These are phyloP conservation scores for Calvatia gigantea DNA, from an alignment of 768 basidiomycete genomes.

Conservation along the genomic window DNA sequence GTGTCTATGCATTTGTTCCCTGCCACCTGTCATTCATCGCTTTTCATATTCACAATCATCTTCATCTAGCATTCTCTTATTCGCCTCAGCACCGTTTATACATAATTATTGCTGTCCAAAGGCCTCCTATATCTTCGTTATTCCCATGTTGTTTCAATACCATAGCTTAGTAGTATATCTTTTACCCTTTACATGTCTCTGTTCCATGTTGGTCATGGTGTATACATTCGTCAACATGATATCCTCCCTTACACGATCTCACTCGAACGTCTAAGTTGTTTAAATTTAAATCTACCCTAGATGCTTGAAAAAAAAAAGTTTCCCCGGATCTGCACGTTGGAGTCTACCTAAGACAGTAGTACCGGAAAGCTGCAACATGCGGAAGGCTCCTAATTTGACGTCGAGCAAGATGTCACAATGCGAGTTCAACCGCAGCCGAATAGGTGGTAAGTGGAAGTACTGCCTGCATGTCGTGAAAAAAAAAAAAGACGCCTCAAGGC, in stretches of 20 bases:
- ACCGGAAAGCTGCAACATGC: background rate
- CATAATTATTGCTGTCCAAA: constrained; percentile 5
- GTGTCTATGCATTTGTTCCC: constrained; percentile 2
- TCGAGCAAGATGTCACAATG: background rate
- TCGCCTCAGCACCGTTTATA: too few species aligned
- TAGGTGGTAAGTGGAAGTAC: too few species aligned
- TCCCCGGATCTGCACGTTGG: too few species aligned
- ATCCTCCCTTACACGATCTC: background rate
- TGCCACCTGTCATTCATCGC: constrained; percentile 4
- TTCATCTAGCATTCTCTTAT: too few species aligned
- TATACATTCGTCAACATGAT: background rate
- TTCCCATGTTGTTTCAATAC: background rate
- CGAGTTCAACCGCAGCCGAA: background rate
- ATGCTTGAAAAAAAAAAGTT: too few species aligned
- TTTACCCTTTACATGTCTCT: background rate
- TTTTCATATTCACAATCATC: too few species aligned
- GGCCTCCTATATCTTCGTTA: background rate
- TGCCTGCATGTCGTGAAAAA: too few species aligned
- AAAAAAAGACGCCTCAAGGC: too few species aligned
- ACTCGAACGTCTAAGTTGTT: background rate
- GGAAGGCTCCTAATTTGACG: background rate
- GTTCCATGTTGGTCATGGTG: too few species aligned
- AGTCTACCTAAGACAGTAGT: background rate
- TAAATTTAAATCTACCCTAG: too few species aligned
- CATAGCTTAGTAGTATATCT: background rate